Conservation (phyloP, 2,329 filamentous ascomycete species). For the Plenodomus lindquistii region DNA sequence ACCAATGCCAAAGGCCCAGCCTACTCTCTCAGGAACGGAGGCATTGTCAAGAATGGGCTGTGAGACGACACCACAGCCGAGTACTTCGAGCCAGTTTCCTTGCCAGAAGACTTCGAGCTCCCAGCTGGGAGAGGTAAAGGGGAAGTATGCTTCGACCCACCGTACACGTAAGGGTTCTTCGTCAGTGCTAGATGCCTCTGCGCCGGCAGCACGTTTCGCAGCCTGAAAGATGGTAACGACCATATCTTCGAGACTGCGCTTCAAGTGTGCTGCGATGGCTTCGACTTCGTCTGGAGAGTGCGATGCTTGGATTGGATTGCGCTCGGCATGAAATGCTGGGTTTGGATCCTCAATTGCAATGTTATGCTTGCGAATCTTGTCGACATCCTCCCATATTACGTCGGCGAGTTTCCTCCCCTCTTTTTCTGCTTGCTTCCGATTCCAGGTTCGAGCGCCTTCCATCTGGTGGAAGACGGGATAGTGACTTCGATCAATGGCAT, state of each 20-base stretch:
- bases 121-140: slow-evolving; percentile 94
- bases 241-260: slow-evolving; percentile 85
- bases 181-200: slow-evolving; percentile 28
- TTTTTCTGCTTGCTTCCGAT: slow-evolving; percentile 63
- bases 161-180: slow-evolving; percentile 77
- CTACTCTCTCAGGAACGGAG: slow-evolving; percentile 72
- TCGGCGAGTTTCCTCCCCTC: slow-evolving; percentile 55
- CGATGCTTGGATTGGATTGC: slow-evolving; percentile 81
- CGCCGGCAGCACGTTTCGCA: slow-evolving; percentile 64
- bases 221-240: slow-evolving; percentile 86
- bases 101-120: slow-evolving; percentile 95
- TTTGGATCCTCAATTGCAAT: slow-evolving; percentile 83
- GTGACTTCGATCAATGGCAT: slow-evolving; percentile 92
- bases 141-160: slow-evolving; percentile 98
- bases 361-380: slow-evolving; percentile 70
- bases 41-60: slow-evolving; percentile 81
- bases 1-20: slow-evolving; percentile 95
- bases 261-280: slow-evolving; percentile 82
- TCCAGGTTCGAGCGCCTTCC: slow-evolving; percentile 93
- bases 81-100: slow-evolving; percentile 92
- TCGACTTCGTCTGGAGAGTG: slow-evolving; percentile 78
- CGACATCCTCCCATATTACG: slow-evolving; percentile 71
- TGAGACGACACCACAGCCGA: slow-evolving; percentile 89
- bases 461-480: slow-evolving; percentile 99
- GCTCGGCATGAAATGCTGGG: slow-evolving; percentile 72